These are phyloP conservation scores for Penicillium corylophilum DNA, from an alignment of 2,329 filamentous ascomycete genomes.

Conservation along the genomic window DNA sequence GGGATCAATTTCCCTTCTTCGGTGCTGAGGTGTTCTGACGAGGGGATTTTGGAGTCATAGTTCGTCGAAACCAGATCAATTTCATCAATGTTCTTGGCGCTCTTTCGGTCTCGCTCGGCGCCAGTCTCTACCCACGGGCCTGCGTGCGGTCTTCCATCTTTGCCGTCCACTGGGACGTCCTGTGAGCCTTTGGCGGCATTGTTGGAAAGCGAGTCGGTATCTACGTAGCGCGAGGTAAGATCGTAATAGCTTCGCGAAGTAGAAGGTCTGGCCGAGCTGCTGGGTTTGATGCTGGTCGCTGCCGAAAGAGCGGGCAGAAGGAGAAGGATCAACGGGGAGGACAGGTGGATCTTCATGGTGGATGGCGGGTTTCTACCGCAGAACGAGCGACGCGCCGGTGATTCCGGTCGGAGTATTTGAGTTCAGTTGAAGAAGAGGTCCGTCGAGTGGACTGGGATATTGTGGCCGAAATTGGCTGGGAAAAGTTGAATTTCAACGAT, in stretches of 20 bases:
- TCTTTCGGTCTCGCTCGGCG: constrained; percentile 49
- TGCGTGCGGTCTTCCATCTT: constrained; percentile 88
- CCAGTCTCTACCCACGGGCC: constrained; percentile 66
- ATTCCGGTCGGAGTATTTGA: neutral
- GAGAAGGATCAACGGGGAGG: constrained; percentile 34
- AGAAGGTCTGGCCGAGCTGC: constrained; percentile 14
- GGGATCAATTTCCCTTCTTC: constrained; percentile 46
- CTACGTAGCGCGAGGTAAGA: constrained; percentile 15
- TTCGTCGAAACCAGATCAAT: constrained; percentile 34
- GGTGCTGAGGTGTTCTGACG: constrained; percentile 40
- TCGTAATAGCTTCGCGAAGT: constrained; percentile 11
- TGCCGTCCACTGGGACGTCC: constrained; percentile 85
- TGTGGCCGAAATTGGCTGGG: neutral
- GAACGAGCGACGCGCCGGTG: constrained; percentile 9
- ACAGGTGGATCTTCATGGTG: constrained; percentile 36
- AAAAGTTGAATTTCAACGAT: neutral
- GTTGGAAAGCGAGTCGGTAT: constrained; percentile 18
- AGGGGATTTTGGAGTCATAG: constrained; percentile 24
- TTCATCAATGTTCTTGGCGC: constrained; percentile 32
- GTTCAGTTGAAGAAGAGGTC: neutral
- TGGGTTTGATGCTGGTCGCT: constrained; percentile 19
- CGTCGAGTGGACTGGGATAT: neutral
- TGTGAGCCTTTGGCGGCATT: constrained; percentile 58
- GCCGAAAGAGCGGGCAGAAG: constrained; percentile 36
- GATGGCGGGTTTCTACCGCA: constrained; percentile 1